Evolutionary conservation across 306 rosid genomes (phyloP), one percentile per base, ranked within the genome.

Genomic region (Rubus idaeus): DNA sequence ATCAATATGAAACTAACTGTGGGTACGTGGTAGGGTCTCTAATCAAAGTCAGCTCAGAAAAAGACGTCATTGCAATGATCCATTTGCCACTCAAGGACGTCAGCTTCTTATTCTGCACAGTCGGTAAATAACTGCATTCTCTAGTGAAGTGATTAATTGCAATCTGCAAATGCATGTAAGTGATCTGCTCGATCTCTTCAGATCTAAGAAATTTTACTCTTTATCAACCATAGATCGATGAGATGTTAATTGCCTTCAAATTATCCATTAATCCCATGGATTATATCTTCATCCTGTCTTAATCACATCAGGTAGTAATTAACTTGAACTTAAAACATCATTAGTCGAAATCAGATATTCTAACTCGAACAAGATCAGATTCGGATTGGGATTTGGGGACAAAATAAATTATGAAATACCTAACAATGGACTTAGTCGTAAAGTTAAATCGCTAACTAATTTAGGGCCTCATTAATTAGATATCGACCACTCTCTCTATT

Each of bases 21-120:
- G 68, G 68, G 68, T 62, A 26, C 44, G n/a, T 62, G 68, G 47
- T 64, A 64, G 72, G 83, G 79, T 50, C 66, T 50, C 66, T 57
- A 76, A 51, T 69, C 75, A 63, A 83, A 83, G 86, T 83, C 86
- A 75, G 78, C 83, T 70, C 75, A 72, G 83, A 83, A 20, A 78
- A 69, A 8, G 82, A 82, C 82, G 68, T 70, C 70, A 39, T 21
- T 61, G 14, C 10, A 70, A 78, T 73, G 30, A 55, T 41, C 62
- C 73, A 68, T 44, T 74, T 61, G 8, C 45, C 58, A 69, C 30
- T 30, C 35, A 57, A 30, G 9, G n/a, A 30, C 39, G 18, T 60
- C 65, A 37, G 70, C 49, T 40, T 65, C 45, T 65, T 13, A 65
- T 65, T 66, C 9, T 17, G 23, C 71, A 66, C 51, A 9, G 4